These are phyloP conservation scores for Fusarium protoensiforme DNA, from an alignment of 2,329 filamentous ascomycete genomes.

Conservation along the genomic window DNA sequence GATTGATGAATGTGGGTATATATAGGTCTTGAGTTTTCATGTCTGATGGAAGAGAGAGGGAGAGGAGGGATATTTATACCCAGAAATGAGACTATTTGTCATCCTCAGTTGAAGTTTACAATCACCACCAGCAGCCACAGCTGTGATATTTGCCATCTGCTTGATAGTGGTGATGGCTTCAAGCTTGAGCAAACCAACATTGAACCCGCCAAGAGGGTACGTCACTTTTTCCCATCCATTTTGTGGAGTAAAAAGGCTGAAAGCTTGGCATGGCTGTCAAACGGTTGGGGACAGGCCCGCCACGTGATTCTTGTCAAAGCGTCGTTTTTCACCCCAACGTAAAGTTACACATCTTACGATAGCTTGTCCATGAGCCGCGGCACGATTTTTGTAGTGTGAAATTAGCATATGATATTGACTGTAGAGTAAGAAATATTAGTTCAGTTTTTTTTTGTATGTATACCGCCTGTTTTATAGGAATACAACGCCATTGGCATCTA, in stretches of 20 bases:
- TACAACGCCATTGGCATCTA: neutral
- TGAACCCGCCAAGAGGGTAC: neutral
- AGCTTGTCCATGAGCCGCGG: neutral
- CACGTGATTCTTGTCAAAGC: conserved; percentile 24
- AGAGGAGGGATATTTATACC: neutral
- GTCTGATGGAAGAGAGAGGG: neutral
- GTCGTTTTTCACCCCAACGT: conserved; percentile 21
- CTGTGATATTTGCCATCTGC: neutral
- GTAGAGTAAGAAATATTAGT: neutral
- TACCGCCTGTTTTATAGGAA: neutral
- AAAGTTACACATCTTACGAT: neutral
- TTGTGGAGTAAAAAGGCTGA: neutral
- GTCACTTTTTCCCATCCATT: neutral
- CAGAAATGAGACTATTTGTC: neutral
- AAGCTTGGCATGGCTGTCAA: conserved; percentile 11
- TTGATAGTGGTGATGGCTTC: neutral
- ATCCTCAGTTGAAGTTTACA: neutral
- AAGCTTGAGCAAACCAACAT: neutral
- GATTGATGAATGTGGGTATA: neutral
- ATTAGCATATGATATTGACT: neutral
- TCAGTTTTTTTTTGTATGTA: neutral
- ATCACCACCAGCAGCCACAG: neutral
- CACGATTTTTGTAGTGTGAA: neutral
- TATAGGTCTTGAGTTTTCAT: neutral
- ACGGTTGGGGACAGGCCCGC: conserved; percentile 28